Conservation (phyloP, 331 rosid species). For the Telfairia occidentalis region DNA sequence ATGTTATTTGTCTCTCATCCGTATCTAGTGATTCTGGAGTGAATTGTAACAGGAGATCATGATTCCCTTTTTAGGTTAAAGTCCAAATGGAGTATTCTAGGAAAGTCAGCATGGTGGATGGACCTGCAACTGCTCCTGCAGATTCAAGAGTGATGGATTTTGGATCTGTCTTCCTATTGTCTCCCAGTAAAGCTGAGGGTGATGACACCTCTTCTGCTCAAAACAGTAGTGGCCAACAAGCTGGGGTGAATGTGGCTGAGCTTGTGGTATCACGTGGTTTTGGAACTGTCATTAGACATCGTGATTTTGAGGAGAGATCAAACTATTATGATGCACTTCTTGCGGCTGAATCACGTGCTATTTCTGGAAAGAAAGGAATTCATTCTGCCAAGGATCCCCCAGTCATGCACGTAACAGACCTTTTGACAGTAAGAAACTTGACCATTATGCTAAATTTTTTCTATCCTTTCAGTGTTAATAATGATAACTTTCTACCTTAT, state of each 20-base stretch:
- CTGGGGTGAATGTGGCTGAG: conserved; percentile 63
- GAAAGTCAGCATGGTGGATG: conserved; percentile 45
- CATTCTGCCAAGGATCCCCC: conserved; percentile 87
- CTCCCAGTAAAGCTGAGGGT: conserved; percentile 43
- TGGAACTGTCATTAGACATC: conserved; percentile 74
- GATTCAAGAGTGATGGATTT: conserved; percentile 84
- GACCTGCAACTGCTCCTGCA: conserved; percentile 41
- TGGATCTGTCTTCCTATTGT: conserved; percentile 59
- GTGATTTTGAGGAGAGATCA: conserved; percentile 91
- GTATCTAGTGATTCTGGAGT: background rate
- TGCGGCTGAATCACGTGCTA: conserved; percentile 76
- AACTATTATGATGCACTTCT: conserved; percentile 80
- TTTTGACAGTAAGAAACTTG: conserved; percentile 43
- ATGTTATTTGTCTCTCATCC: conserved; percentile 17
- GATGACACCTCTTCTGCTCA: conserved; percentile 50
- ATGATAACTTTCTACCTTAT: background rate
- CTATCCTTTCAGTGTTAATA: background rate
- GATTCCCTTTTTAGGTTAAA: conserved; percentile 41
- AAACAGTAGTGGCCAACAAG: conserved; percentile 35
- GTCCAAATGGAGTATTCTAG: conserved; percentile 90
- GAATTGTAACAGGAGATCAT: background rate
- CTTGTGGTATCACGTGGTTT: conserved; percentile 63
- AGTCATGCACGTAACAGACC: conserved; percentile 80
- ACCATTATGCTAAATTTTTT: conserved; percentile 4
- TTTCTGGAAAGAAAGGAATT: conserved; percentile 59